Base-by-base conservation (phyloP, 108 stramenopile species). In the Thalassiosira profunda region DNA sequence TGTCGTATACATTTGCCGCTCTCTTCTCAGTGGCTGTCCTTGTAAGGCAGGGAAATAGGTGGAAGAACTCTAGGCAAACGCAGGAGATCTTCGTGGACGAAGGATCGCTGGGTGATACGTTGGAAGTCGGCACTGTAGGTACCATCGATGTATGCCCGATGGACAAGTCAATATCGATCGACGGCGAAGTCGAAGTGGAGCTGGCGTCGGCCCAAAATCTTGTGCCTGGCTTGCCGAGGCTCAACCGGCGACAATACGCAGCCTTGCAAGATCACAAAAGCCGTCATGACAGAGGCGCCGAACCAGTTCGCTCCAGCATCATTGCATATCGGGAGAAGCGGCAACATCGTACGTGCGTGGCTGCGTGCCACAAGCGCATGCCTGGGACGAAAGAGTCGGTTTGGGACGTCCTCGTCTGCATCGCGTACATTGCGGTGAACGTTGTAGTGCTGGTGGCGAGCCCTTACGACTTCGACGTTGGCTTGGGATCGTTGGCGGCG, bases 401-500 rank as follows among this genome's bases (percentile, higher is more conserved):
- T 6, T 51, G 60, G 2, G 70, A 63, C 17, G 42, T 36, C n/a
- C 54, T 62, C 29, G 51, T 24, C 9, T 72, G 59, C 23, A 33
- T 62, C 24, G 17, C 44, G 35, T 72, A 72, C 28, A 2, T 61
- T 33, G 8, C 37, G 1, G 35, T 62, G 10, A 72, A 72, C 36
- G 14, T 62, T 34, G 30, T 35, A 6, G 60, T 61, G 4, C 63
- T 72, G 61, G 36, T 57, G 2, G 23, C 30, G 7, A 72, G 60
- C 41, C 60, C 60, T 10, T 72, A 63, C 25, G 58, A 36, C 6
- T 63, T 49, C 25, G 37, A 34, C 18, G 60, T 72, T 20, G 70
- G 70, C 15, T 54, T 72, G n/a, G 70, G 70, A 2, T 72, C 70
- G 9, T 34, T 72, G 45, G 31, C 70, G n/a, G 70, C 60, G 5